Evolutionary conservation across 257 asterid genomes (phyloP), one percentile per base, ranked within the genome.

Genomic region (Prunella vulgaris): DNA sequence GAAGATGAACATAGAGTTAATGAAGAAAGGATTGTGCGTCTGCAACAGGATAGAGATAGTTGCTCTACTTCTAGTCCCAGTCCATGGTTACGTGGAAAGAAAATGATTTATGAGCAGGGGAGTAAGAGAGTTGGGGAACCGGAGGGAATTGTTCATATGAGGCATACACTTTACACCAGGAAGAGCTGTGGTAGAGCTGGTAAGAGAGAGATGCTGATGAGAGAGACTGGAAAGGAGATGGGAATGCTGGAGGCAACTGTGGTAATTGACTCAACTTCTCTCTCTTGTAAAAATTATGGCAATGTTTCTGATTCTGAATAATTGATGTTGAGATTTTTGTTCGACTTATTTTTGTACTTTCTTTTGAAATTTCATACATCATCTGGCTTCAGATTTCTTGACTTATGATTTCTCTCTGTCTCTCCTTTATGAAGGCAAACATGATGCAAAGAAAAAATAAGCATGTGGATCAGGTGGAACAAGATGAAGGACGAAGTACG

Each of bases 361-460:
- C 20, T 63, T 12, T 32, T 62, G 49, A 54, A 15, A 44, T 13
- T 15, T 63, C 68, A 22, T 56, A 37, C 52, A 69, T 59, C 27
- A 59, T 68, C 86, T 83, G 88, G 90, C 85, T 74, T 87, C 87
- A 22, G 68, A 76, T 32, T 84, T 91, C 94, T 70, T 86, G 85
- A 85, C 89, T 10, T 84, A 81, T 74, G 87, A 82, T 64, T 85
- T 86, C 89, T 1, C 88, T 88, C 68, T 85, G 88, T 1, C 87
- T 87, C 90, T n/a, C n/a, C n/a, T n/a, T 1, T 58, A 92, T 84
- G 72, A 90, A 88, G 82, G 87, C 90, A 44, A 88, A 84, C 75
- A 17, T 27, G 60, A 15, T 33, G 54, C 1, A 32, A 32, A 72
- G 70, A 21, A 54, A 69, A 60, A 18, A 0, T 61, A 62, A 33